Percentiles rank a stretch among this genome's conserved stretches.
phyloP scores from a whole-genome alignment of 352 stramenopile genomes.

The Pythium aquatile region DNA sequence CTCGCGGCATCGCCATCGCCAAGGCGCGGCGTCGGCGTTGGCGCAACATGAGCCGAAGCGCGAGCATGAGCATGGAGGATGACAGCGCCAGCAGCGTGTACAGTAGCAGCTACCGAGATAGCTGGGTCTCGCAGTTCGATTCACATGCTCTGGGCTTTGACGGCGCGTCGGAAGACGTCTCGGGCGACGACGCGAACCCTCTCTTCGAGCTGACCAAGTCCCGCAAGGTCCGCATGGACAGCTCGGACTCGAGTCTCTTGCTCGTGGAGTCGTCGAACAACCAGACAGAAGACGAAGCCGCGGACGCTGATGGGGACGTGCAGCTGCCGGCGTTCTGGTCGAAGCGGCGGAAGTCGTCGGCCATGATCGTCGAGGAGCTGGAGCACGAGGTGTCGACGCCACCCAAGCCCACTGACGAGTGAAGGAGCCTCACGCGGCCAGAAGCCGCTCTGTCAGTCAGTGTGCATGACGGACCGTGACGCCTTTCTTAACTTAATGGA shows the following conservation, averaged over 20 bases:
- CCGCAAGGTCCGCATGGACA: constrained; percentile 11
- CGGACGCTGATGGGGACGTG: not conserved
- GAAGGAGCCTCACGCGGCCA: not conserved
- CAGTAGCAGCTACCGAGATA: constrained; percentile 24
- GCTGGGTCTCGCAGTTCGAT: constrained; percentile 23
- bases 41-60: constrained; percentile 21
- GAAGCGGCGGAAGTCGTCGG: constrained; percentile 18
- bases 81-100: constrained; percentile 27
- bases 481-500: constrained; percentile 23
- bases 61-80: constrained; percentile 25
- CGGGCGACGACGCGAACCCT: constrained; percentile 9
- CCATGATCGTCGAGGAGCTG: constrained; percentile 23
- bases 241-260: constrained; percentile 8
- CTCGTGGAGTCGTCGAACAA: constrained; percentile 19
- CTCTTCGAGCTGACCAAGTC: constrained; percentile 19
- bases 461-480: constrained; percentile 3
- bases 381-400: constrained; percentile 7
- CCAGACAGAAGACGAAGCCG: constrained; percentile 19
- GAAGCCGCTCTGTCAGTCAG: not conserved
- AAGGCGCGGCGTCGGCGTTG: constrained; percentile 12
- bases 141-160: constrained; percentile 14
- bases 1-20: not conserved
- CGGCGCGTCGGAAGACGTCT: constrained; percentile 11
- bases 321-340: not conserved
- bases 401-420: not conserved